Base-by-base conservation (phyloP, 108 stramenopile genomes). In the Cyclostephanos tholiformis region DNA sequence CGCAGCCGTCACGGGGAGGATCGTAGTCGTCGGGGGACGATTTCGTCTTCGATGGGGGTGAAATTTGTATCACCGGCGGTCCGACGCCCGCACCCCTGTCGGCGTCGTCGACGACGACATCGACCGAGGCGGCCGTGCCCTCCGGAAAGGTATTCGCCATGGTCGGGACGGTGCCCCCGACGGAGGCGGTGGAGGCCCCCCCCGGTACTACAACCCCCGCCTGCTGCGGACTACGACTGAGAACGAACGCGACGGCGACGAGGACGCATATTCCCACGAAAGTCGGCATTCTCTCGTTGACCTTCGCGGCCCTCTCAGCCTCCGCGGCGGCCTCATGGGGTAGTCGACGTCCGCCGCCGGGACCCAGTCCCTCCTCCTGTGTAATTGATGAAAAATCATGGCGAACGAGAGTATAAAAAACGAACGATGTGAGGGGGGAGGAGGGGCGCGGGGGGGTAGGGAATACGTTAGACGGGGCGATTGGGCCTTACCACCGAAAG, bases 221-320 rank as follows among this genome's bases (percentile, higher is more conserved):
- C 35, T 35, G 11, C 12, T 46, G 36, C 10, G 88, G 87, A 32
- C 91, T 89, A 2, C 90, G 89, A 67, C 87, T 87, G 59, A 96
- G 68, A 0, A 96, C 95, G 65, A 84, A 96, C 44, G 93, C 89
- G 69, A 96, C 94, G 49, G 95, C 92, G 56, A 94, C 41, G 44
- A 96, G 77, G 57, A 96, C 89, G 66, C 91, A 94, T 25, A 93
- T 48, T 12, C 90, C 92, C 8, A 96, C 85, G 53, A 91, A 94
- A 82, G 89, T 90, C 71, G 92, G 92, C 92, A 96, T 90, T 26
- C 95, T 87, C 79, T 93, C 91, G 43, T 88, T 82, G 26, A 93
- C 88, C 44, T 90, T 79, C 60, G 86, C 89, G 56, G 80, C 84
- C 22, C 76, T 71, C 53, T 86, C 72, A 55, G 49, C 61, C 26